These are phyloP conservation scores for Royoungia palumana DNA, from an alignment of 768 basidiomycete genomes.

Conservation along the genomic window DNA sequence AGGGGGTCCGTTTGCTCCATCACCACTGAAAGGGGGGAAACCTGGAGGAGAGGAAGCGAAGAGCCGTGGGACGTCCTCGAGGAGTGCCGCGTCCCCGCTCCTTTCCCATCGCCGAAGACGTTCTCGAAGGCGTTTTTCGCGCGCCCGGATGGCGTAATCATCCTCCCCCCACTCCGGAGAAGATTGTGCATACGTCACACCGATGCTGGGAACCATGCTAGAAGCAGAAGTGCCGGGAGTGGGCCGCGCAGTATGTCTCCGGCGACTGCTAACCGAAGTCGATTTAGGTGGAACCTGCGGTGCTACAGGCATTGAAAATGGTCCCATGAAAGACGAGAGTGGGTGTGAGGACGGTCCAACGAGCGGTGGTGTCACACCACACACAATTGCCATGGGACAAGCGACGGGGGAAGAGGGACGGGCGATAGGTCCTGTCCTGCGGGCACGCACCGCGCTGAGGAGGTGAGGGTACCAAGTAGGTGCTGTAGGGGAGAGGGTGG, in stretches of 20 bases:
- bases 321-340: slow-evolving; percentile 6
- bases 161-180: slow-evolving; percentile 61
- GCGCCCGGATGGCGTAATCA: slow-evolving; percentile 57
- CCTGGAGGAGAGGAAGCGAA: slow-evolving; percentile 27
- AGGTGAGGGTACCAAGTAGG: slow-evolving; percentile 80
- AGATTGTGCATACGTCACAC: not conserved
- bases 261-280: not conserved
- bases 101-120: slow-evolving; percentile 75
- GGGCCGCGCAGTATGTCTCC: slow-evolving; percentile 19
- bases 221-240: slow-evolving; percentile 26
- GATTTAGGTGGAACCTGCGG: slow-evolving; percentile 10
- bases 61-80: slow-evolving; percentile 62
- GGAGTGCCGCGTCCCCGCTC: slow-evolving; percentile 49
- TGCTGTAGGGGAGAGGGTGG: slow-evolving; percentile 68
- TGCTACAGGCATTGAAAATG: slow-evolving; percentile 11
- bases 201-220: slow-evolving; percentile 31
- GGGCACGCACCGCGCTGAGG: slow-evolving; percentile 70
- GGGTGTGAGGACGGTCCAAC: slow-evolving; percentile 39
- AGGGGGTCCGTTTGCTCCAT: slow-evolving; percentile 1
- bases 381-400: slow-evolving; percentile 78
- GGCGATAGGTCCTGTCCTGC: slow-evolving; percentile 63
- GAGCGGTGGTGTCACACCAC: slow-evolving; percentile 84
- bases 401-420: slow-evolving; percentile 56
- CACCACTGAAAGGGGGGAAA: slow-evolving; percentile 3
- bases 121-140: slow-evolving; percentile 70